Evolutionary conservation across 2,329 filamentous ascomycete species (phyloP).

Genomic region (Penicillium sp.): DNA sequence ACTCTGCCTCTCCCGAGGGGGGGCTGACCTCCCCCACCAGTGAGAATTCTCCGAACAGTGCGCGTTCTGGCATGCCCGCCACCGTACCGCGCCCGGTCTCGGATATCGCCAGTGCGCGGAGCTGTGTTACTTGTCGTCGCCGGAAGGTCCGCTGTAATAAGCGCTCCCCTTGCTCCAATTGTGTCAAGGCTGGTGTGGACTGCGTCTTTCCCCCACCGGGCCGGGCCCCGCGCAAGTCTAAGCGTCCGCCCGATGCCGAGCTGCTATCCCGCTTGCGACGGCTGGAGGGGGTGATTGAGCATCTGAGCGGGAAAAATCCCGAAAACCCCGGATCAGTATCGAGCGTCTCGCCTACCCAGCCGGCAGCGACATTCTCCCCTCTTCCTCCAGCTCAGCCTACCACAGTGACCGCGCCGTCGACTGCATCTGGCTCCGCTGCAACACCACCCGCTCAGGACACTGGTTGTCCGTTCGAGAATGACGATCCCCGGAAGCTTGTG

Average conservation of each 20-base stretch:
- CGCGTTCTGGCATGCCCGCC: constrained; percentile 15
- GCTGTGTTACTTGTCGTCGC: constrained; percentile 53
- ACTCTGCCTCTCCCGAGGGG: constrained; percentile 26
- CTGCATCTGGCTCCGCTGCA: background rate
- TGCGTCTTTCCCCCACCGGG: constrained; percentile 67
- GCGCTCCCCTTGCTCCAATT: constrained; percentile 53
- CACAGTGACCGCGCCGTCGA: constrained; percentile 5
- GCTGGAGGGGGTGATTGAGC: constrained; percentile 65
- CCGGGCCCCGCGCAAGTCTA: constrained; percentile 61
- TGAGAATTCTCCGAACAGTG: constrained; percentile 24
- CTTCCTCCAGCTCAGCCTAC: constrained; percentile 13
- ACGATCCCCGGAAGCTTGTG: constrained; percentile 29
- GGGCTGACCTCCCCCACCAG: constrained; percentile 18
- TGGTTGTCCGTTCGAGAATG: constrained; percentile 27
- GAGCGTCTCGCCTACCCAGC: constrained; percentile 15
- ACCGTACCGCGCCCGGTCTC: constrained; percentile 20
- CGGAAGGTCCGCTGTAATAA: constrained; percentile 56
- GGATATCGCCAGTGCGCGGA: constrained; percentile 42
- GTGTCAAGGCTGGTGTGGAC: constrained; percentile 56
- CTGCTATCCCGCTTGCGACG: constrained; percentile 60
- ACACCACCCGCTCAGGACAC: background rate
- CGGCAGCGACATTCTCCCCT: constrained; percentile 6
- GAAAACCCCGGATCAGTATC: constrained; percentile 27
- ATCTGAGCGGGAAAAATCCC: constrained; percentile 54
- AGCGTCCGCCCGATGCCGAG: constrained; percentile 63